A percentile compares a stretch with the other conserved stretches of the same genome.
phyloP scores from a whole-genome alignment of 805 yeast genomes.

The Sugiyamaella americana region DNA sequence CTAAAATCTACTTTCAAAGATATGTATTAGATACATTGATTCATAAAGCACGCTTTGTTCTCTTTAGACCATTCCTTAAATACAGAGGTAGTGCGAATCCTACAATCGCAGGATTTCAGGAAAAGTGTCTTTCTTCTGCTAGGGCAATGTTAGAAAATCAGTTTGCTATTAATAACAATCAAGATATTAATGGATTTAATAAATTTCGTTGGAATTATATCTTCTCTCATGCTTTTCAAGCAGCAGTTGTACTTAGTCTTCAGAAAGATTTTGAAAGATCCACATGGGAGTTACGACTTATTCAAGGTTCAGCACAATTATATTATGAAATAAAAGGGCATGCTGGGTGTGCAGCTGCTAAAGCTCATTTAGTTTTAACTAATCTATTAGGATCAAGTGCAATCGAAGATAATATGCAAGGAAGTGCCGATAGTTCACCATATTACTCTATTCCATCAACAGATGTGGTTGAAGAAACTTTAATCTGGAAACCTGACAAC shows the following conservation, averaged over 20 bases:
- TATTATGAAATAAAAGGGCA: conserved; percentile 8
- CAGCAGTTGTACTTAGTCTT: conserved; percentile 10
- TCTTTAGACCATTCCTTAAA: conserved; percentile 10
- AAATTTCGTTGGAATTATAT: conserved; percentile 15
- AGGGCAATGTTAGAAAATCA: conserved; percentile 11
- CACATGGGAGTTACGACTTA: conserved; percentile 5
- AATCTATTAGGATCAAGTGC: conserved; percentile 4
- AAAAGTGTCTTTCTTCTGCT: conserved; percentile 11
- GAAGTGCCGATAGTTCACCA: neutral
- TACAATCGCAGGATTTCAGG: conserved; percentile 2
- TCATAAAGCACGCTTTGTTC: conserved; percentile 11
- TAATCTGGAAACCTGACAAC: neutral
- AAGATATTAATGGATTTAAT: conserved; percentile 2
- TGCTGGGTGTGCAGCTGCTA: conserved; percentile 14
- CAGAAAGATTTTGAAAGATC: neutral
- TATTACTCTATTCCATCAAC: neutral
- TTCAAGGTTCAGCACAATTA: conserved; percentile 2
- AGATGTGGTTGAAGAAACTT: neutral
- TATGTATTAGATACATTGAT: conserved; percentile 14
- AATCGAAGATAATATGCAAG: neutral
- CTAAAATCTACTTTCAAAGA: conserved; percentile 11
- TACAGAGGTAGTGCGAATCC: conserved; percentile 2
- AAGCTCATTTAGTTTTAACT: conserved; percentile 11
- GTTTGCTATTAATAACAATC: conserved; percentile 6
- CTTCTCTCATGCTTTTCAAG: conserved; percentile 13